These are phyloP conservation scores for Suillus sp. DNA, from an alignment of 768 basidiomycete species.

Conservation along the genomic window DNA sequence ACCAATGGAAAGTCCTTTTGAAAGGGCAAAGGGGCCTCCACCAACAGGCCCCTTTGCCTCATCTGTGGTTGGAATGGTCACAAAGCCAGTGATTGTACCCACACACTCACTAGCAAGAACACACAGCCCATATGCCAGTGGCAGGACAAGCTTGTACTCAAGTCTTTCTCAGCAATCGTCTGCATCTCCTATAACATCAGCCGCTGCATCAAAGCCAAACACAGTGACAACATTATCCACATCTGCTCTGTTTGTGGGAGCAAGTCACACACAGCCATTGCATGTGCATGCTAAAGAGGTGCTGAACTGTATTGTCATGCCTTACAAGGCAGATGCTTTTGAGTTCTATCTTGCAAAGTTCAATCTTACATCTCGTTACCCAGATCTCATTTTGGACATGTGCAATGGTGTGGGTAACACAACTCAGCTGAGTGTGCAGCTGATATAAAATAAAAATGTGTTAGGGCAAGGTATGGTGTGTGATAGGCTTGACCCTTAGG, in stretches of 20 bases:
- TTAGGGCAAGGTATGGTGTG: too few species aligned
- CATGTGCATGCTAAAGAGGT: background rate
- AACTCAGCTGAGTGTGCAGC: too few species aligned
- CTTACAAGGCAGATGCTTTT: background rate
- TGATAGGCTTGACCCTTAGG: too few species aligned
- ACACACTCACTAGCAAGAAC: background rate
- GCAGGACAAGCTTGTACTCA: background rate
- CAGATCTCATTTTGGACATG: constrained; percentile 4
- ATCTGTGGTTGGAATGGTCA: background rate
- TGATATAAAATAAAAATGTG: too few species aligned
- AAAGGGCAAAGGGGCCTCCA: background rate
- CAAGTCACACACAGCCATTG: background rate
- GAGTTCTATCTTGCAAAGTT: background rate
- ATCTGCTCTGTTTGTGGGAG: background rate
- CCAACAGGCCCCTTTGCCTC: background rate
- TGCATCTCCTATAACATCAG: background rate
- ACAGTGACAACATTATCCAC: background rate
- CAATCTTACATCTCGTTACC: background rate
- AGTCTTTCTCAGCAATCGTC: background rate
- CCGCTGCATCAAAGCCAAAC: background rate
- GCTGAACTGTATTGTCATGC: background rate
- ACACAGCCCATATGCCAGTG: background rate
- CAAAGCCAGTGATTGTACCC: background rate
- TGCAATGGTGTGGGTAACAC: too few species aligned
- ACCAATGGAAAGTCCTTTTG: background rate